Percentiles rank a stretch among this genome's conserved stretches.
Conservation (phyloP, 306 rosid species). For the Geum urbanum region DNA sequence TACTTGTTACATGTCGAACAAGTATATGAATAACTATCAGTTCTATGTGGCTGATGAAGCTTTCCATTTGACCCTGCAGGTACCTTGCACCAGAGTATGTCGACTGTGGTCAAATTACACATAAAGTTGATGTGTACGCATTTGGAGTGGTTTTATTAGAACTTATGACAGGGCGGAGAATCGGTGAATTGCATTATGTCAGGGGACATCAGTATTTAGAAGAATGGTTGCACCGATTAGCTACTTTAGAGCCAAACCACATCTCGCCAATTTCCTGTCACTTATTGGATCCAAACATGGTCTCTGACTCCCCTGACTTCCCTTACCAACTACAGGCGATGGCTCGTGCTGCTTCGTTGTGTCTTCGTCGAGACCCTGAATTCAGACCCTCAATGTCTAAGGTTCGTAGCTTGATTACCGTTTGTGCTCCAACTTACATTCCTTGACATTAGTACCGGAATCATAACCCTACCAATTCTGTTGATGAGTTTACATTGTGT, state of each 20-base stretch:
- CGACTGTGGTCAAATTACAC: constrained; percentile 65
- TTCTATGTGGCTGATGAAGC: constrained; percentile 18
- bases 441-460: neutral
- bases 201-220: constrained; percentile 45
- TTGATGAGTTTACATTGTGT: too few relatives aligned
- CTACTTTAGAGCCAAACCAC: constrained; percentile 47
- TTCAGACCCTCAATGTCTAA: constrained; percentile 83
- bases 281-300: constrained; percentile 53
- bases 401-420: constrained; percentile 37
- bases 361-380: constrained; percentile 74
- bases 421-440: constrained; percentile 1
- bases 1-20: neutral
- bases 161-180: constrained; percentile 68
- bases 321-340: constrained; percentile 64
- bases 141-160: constrained; percentile 68
- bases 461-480: neutral
- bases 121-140: constrained; percentile 85
- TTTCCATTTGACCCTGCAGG: constrained; percentile 43
- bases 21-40: neutral
- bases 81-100: constrained; percentile 88
- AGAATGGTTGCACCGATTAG: constrained; percentile 56
- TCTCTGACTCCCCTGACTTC: constrained; percentile 52
- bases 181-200: constrained; percentile 49
- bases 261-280: constrained; percentile 47
- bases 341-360: constrained; percentile 80